phyloP scores from a whole-genome alignment of 2,329 filamentous ascomycete genomes.

The Xenoacremonium recifei region DNA sequence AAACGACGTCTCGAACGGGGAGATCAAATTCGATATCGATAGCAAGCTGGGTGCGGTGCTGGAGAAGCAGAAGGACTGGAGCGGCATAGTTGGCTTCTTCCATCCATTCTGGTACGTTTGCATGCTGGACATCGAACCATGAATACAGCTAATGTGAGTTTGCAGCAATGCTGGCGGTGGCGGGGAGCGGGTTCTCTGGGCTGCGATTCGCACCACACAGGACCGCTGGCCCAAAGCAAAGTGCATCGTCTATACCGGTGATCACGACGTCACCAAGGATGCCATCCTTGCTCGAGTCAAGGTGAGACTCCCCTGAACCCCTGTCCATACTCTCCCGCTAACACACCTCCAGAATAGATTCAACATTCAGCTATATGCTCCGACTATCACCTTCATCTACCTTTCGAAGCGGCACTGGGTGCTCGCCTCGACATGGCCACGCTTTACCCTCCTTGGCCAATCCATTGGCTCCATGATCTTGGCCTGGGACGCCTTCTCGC shows the following conservation, averaged over 20 bases:
- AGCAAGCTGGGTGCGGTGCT: slow-evolving; percentile 24
- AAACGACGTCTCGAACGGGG: slow-evolving; percentile 48
- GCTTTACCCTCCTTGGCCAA: slow-evolving; percentile 91
- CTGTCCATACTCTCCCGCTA: slow-evolving; percentile 5
- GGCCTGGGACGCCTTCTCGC: slow-evolving; percentile 88
- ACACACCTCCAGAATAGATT: slow-evolving; percentile 65
- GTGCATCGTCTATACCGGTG: slow-evolving; percentile 92
- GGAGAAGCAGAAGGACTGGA: slow-evolving; percentile 61
- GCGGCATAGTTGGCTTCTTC: slow-evolving; percentile 90
- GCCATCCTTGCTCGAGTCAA: slow-evolving; percentile 76
- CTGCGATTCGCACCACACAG: slow-evolving; percentile 88
- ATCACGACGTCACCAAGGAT: slow-evolving; percentile 82
- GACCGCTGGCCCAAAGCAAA: slow-evolving; percentile 83
- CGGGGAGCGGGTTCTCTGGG: slow-evolving; percentile 94
- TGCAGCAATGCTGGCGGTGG: slow-evolving; percentile 91
- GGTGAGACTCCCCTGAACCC: slow-evolving; percentile 47
- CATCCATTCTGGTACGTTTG: slow-evolving; percentile 85
- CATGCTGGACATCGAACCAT: slow-evolving; percentile 1
- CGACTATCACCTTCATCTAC: slow-evolving; percentile 85
- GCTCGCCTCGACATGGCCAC: slow-evolving; percentile 82
- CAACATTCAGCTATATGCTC: slow-evolving; percentile 84
- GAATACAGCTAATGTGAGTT: slow-evolving; percentile 10
- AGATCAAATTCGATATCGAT: slow-evolving; percentile 53
- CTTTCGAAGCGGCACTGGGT: slow-evolving; percentile 85
- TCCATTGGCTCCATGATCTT: slow-evolving; percentile 84